Base-by-base conservation (phyloP, 768 basidiomycete species). In the Suillus plorans region DNA sequence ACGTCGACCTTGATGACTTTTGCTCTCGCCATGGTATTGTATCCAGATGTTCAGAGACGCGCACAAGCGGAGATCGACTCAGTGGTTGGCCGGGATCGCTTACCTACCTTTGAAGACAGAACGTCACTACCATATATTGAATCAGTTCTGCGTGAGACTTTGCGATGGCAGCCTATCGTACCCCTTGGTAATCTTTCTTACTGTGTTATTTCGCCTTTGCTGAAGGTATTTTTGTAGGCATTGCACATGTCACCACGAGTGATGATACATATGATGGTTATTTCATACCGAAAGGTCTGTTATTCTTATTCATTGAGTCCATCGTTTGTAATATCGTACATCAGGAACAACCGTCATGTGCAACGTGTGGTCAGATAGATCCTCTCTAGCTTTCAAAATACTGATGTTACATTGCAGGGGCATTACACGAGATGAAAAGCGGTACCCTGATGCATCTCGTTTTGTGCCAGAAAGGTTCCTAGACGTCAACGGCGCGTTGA, bases 271-370 rank as follows among this genome's bases (percentile, higher is more conserved):
- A 82, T 63, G 69, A 75, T 25, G 79, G 80, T 16, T 83, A 81
- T 64, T 72, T 83, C 9, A 87, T 88, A 42, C 86, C 86, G 2
- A 77, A 78, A 63, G 85, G 85, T 49, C 62, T 14, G 20, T 49
- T 20, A 10, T 53, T 20, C 9, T 10, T 31, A 16, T 53, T 4
- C 9, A 31, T 4, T 31, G 16, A 31, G 2, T 18, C 31, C 2
- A 20, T 31, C 8, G 20, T 20, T 9, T 53, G 16, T 53, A 53
- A 53, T 5, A 20, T 31, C 18, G 2, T 20, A 53, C 5, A 53
- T 20, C 13, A 63, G 63, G 63, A 45, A 55, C 34, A 5, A 31
- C 28, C 14, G 22, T 63, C 5, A 20, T 56, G 10, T 36, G 20
- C 16, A 63, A 63, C 22, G 18, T 5, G 8, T 63, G 62, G 62